These are phyloP conservation scores for Recurvomyces mirabilis DNA, from an alignment of 495 filamentous ascomycete species.

Conservation along the genomic window DNA sequence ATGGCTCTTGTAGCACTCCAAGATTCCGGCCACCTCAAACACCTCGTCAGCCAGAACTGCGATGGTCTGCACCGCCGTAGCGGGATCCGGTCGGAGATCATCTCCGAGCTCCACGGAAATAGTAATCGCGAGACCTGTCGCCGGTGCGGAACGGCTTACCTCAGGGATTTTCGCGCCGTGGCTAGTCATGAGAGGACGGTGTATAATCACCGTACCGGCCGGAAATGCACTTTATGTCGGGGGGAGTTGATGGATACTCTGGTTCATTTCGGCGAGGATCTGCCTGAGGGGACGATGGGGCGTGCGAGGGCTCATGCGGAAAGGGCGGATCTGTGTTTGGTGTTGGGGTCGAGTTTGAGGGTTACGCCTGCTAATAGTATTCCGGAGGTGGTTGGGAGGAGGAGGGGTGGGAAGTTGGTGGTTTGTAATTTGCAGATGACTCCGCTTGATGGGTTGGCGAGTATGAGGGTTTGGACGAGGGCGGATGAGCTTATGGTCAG, in stretches of 20 bases:
- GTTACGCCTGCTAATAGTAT: background rate
- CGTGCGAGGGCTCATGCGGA: background rate
- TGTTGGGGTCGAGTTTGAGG: background rate
- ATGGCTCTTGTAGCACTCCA: background rate
- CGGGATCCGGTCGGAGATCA: background rate
- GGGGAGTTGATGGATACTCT: background rate
- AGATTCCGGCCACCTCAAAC: background rate
- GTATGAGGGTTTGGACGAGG: background rate
- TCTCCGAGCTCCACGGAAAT: slow-evolving; percentile 1
- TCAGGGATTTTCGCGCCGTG: background rate
- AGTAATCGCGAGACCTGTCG: background rate
- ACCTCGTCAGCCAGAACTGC: slow-evolving; percentile 2
- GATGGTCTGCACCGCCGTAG: background rate
- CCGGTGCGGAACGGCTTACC: background rate
- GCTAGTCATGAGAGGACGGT: background rate
- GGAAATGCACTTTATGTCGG: background rate
- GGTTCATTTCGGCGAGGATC: background rate
- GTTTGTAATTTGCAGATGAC: background rate
- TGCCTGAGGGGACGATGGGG: background rate
- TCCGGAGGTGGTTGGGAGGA: background rate
- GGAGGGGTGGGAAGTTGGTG: background rate
- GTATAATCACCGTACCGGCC: background rate
- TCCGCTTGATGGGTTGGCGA: background rate
- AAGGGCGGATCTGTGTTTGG: background rate
- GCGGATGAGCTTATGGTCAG: background rate